Conservation (phyloP, 306 rosid genomes). For the Pterocarpus macrocarpus region DNA sequence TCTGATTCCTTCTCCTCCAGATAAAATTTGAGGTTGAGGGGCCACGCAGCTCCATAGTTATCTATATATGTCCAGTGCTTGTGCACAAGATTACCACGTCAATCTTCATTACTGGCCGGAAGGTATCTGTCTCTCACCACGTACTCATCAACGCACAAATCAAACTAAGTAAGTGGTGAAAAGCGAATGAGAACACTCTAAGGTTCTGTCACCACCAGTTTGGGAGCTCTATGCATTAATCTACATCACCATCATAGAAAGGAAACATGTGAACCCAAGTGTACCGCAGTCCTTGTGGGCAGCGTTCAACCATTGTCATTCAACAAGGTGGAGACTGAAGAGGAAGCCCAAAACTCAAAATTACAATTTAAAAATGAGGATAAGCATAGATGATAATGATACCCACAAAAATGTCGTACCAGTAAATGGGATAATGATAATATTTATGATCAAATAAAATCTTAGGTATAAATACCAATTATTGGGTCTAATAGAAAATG, state of each 20-base stretch:
- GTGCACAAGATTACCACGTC: not conserved
- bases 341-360: not conserved
- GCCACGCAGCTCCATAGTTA: not conserved
- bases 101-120: not conserved
- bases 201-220: constrained; percentile 12
- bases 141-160: not conserved
- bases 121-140: not conserved
- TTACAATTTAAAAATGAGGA: not conserved
- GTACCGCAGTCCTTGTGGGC: not conserved
- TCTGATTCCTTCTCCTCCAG: not conserved
- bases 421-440: not conserved
- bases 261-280: constrained; percentile 30
- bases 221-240: not conserved
- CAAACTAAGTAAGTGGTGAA: constrained; percentile 4
- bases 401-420: not conserved
- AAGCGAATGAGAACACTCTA: constrained; percentile 1
- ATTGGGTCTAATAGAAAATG: too few relatives aligned
- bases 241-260: constrained; percentile 37
- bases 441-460: too few relatives aligned
- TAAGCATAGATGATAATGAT: not conserved
- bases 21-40: constrained; percentile 17
- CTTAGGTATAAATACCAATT: too few relatives aligned
- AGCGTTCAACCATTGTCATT: not conserved
- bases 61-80: not conserved
- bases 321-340: not conserved